Conservation (phyloP, 176 grass and related monocot species). For the Neostapfia colusana region DNA sequence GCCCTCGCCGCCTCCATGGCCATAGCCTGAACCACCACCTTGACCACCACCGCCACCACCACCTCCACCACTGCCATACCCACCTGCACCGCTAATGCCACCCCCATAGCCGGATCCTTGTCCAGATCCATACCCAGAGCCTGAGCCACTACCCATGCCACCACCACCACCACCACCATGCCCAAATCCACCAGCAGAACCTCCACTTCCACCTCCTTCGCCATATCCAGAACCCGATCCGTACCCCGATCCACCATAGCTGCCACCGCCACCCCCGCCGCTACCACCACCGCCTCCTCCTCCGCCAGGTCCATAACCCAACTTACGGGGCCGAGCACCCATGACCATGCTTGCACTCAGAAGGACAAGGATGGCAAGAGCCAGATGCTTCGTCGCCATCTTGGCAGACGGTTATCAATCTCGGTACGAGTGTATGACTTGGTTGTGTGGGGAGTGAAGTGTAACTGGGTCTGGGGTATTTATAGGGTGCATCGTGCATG, state of each 20-base stretch:
- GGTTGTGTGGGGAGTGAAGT: slow-evolving; percentile 23
- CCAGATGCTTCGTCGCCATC: slow-evolving; percentile 48
- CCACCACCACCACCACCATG: background rate
- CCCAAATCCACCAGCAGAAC: background rate
- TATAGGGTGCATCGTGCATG: slow-evolving; percentile 44
- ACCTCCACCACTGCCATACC: slow-evolving; percentile 20
- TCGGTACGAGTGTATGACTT: slow-evolving; percentile 4
- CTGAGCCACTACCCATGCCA: background rate
- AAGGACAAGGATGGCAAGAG: slow-evolving; percentile 45
- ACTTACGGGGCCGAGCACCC: slow-evolving; percentile 10
- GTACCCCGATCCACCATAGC: slow-evolving; percentile 19
- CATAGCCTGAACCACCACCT: background rate
- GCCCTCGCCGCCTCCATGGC: slow-evolving; percentile 21
- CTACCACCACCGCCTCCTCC: slow-evolving; percentile 22
- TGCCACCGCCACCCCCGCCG: slow-evolving; percentile 29
- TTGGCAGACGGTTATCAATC: slow-evolving; percentile 15
- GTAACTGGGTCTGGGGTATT: slow-evolving; percentile 14
- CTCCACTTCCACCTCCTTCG: slow-evolving; percentile 42
- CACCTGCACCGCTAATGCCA: background rate
- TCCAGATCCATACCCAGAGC: background rate
- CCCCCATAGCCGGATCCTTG: slow-evolving; percentile 2
- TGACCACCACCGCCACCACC: background rate
- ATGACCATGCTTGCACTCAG: slow-evolving; percentile 40
- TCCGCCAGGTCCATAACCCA: slow-evolving; percentile 26
- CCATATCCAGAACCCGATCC: slow-evolving; percentile 33